A percentile compares a stretch with the other conserved stretches of the same genome.
Evolutionary conservation across 2,329 filamentous ascomycete genomes (phyloP).

Genomic region (Ascochyta fabae): DNA sequence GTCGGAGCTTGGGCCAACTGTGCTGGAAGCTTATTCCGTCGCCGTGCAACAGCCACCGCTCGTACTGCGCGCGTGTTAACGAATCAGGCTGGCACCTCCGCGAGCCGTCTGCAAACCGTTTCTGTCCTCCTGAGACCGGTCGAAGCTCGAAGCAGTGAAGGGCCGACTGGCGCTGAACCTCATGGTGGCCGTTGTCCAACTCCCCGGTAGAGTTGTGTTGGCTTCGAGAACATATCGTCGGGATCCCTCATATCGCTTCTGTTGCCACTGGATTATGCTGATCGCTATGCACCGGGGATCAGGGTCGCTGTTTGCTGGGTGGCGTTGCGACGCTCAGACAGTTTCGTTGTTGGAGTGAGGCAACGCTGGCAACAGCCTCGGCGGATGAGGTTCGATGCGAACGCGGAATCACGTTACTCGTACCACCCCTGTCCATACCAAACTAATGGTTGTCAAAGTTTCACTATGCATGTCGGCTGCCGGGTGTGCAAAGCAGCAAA

Average conservation of each 20-base stretch:
- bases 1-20: slow-evolving; percentile 37
- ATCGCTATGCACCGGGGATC: slow-evolving; percentile 10
- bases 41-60: slow-evolving; percentile 38
- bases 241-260: slow-evolving; percentile 15
- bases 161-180: slow-evolving; percentile 23
- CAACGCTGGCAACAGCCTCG: slow-evolving; percentile 14
- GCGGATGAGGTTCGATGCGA: slow-evolving; percentile 7
- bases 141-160: slow-evolving; percentile 26
- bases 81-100: slow-evolving; percentile 34
- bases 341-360: slow-evolving; percentile 14
- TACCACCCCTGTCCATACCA: slow-evolving; percentile 6
- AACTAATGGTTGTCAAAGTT: slow-evolving; percentile 17
- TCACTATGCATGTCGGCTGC: slow-evolving; percentile 13
- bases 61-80: slow-evolving; percentile 31
- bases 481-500: slow-evolving; percentile 5
- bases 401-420: slow-evolving; percentile 15
- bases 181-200: slow-evolving; percentile 5
- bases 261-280: slow-evolving; percentile 14
- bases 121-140: slow-evolving; percentile 37
- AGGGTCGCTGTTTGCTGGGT: slow-evolving; percentile 6
- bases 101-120: slow-evolving; percentile 27
- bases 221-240: slow-evolving; percentile 7
- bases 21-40: slow-evolving; percentile 23
- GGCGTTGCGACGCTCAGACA: slow-evolving; percentile 10
- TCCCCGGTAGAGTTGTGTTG: slow-evolving; percentile 6